Evolutionary conservation across 2,329 filamentous ascomycete species (phyloP).

Genomic region (Metarhizium anisopliae): DNA sequence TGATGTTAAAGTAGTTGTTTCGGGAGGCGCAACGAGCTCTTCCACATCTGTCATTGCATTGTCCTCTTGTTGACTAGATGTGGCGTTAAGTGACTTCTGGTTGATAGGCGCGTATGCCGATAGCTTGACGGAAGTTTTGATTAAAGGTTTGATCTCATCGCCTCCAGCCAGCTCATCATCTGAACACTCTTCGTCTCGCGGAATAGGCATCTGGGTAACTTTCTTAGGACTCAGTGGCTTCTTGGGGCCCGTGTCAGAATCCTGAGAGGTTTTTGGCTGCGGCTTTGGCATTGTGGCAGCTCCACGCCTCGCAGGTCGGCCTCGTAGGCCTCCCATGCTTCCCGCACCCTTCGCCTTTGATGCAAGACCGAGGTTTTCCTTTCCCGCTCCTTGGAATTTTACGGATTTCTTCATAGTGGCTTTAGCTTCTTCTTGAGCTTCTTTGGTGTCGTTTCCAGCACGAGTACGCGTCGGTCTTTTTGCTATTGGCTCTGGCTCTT

Average conservation of each 20-base stretch:
- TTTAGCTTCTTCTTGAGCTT: conserved; percentile 26
- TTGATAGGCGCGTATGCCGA: neutral
- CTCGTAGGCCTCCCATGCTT: conserved; percentile 20
- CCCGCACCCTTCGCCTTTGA: conserved; percentile 26
- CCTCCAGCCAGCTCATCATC: conserved; percentile 52
- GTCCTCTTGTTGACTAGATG: conserved; percentile 7
- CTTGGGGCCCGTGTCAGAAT: conserved; percentile 21
- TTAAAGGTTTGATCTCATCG: conserved; percentile 40
- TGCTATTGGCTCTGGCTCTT: conserved; percentile 14
- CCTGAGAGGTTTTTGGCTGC: conserved; percentile 22
- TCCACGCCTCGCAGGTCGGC: conserved; percentile 35
- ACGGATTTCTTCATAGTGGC: conserved; percentile 49
- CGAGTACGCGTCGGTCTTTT: conserved; percentile 20
- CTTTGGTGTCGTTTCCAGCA: conserved; percentile 19
- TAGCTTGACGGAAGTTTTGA: conserved; percentile 47
- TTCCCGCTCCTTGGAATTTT: conserved; percentile 55
- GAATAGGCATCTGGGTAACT: conserved; percentile 46
- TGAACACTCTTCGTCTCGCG: conserved; percentile 35
- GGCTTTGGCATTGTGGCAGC: conserved; percentile 22
- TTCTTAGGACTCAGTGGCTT: conserved; percentile 57
- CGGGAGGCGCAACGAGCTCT: conserved; percentile 1
- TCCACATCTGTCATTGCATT: conserved; percentile 5
- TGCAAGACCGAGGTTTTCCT: conserved; percentile 49
- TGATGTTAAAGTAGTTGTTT: conserved; percentile 30
- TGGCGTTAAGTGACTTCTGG: conserved; percentile 12